Evolutionary conservation across 2,329 filamentous ascomycete genomes (phyloP).

Genomic region (Ceratocystis papillata): DNA sequence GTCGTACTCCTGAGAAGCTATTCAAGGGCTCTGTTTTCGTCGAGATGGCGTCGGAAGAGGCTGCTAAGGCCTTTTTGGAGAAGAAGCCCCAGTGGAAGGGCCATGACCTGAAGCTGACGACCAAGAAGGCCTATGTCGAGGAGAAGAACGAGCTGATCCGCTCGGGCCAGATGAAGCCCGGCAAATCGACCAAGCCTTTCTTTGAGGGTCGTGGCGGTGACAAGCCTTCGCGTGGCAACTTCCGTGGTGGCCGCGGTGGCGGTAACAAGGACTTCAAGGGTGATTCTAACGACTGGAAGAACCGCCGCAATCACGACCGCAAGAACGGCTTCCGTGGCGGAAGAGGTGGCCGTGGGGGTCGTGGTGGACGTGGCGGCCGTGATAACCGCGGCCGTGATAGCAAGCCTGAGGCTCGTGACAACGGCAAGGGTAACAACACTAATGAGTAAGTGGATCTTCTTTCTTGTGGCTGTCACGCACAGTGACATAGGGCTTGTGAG

Average conservation of each 20-base stretch:
- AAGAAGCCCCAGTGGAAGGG: slow-evolving; percentile 77
- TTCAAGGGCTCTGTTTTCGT: slow-evolving; percentile 98
- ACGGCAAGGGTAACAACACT: slow-evolving; percentile 29
- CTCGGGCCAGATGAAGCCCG: slow-evolving; percentile 56
- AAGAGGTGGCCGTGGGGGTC: slow-evolving; percentile 34
- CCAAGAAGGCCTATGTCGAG: slow-evolving; percentile 79
- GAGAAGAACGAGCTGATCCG: slow-evolving; percentile 63
- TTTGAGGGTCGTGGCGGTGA: slow-evolving; percentile 39
- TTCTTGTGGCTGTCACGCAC: neutral
- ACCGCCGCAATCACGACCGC: slow-evolving; percentile 51
- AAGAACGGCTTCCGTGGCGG: slow-evolving; percentile 47
- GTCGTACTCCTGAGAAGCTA: slow-evolving; percentile 56
- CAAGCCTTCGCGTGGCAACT: slow-evolving; percentile 32
- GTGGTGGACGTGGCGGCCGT: slow-evolving; percentile 34
- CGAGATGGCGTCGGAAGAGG: slow-evolving; percentile 73
- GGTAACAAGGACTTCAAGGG: slow-evolving; percentile 31
- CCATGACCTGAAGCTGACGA: slow-evolving; percentile 67
- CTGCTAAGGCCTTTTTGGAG: slow-evolving; percentile 72
- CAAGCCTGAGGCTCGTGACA: slow-evolving; percentile 19
- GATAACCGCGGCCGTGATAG: slow-evolving; percentile 29
- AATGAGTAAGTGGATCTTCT: slow-evolving; percentile 31
- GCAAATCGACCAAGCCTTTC: slow-evolving; percentile 37
- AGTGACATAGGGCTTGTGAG: slow-evolving; percentile 19
- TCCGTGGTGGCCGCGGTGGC: slow-evolving; percentile 32
- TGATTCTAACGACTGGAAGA: slow-evolving; percentile 52